These are phyloP conservation scores for Sugiyamaella novakii DNA, from an alignment of 1,139 yeast genomes.

Conservation along the genomic window DNA sequence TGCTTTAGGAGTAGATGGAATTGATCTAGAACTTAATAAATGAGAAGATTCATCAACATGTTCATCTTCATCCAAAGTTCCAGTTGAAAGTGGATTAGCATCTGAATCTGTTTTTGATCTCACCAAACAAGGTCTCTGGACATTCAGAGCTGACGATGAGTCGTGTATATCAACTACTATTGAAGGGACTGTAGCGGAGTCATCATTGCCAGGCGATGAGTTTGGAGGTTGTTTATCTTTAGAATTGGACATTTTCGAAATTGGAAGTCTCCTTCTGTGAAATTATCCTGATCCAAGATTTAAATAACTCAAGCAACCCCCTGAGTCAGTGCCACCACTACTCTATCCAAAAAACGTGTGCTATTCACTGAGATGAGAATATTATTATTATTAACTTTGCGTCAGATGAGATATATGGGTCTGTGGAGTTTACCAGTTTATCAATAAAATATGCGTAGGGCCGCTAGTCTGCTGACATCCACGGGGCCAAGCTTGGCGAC, in stretches of 20 bases:
- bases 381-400: neutral
- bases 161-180: too few species aligned
- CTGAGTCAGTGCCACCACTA: neutral
- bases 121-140: constrained; percentile 4
- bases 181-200: too few species aligned
- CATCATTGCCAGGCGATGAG: neutral
- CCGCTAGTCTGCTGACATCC: too few species aligned
- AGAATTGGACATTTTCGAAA: neutral
- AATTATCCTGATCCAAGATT: too few species aligned
- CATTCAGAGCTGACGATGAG: neutral
- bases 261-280: too few species aligned
- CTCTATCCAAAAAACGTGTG: too few species aligned
- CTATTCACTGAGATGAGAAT: too few species aligned
- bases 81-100: neutral
- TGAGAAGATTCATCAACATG: constrained; percentile 1
- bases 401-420: constrained; percentile 2
- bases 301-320: too few species aligned
- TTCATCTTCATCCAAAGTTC: neutral
- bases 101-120: constrained; percentile 10
- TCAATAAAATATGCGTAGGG: too few species aligned
- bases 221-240: neutral
- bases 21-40: constrained; percentile 1
- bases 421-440: too few species aligned
- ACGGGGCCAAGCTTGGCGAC: too few species aligned
- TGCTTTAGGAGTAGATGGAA: constrained; percentile 8